Evolutionary conservation across 2,329 filamentous ascomycete genomes (phyloP), one percentile per base, ranked within the genome.

Genomic region (Hypoxylon rubiginosum): DNA sequence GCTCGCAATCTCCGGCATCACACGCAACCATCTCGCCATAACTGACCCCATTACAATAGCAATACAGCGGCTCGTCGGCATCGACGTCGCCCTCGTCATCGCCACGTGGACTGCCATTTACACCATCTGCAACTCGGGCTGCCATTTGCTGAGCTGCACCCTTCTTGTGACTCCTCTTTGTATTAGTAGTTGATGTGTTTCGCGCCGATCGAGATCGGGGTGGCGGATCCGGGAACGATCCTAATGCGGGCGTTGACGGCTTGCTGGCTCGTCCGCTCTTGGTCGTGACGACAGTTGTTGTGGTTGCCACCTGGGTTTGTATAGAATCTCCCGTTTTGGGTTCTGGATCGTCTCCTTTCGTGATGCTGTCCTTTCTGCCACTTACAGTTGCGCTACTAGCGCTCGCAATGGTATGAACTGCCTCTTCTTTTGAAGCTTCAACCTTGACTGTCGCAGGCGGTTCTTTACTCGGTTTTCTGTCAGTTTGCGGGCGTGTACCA

Each of bases 21-120:
- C 92, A 94, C 2, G 90, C 92, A 46, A 94, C 91, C 92, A 94
- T 94, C 79, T 93, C 91, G 19, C 92, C 92, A 75, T 93, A 94
- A 73, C 91, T 93, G 58, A 93, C 89, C 51, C 90, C 87, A 72
- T 93, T 91, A 77, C 92, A 94, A 79, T 92, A 92, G 78, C 92
- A 93, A 78, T 94, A 94, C 13, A 88, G 84, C 39, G 89, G 90
- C 76, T 94, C 92, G 69, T 92, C 88, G 3, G 86, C 88, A 66
- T 91, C 90, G 39, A 85, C 83, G 36, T 91, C 88, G 7, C 89
- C 88, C 11, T 88, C 90, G 4, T 82, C 81, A 11, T 84, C 82
- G 32, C 79, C 81, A 43, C 80, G 80, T 59, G 79, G 78, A 67
- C 80, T 83, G 58, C 79, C 82, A 41, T 77, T 80, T 1, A 78